A percentile compares a stretch with the other conserved stretches of the same genome.
These are phyloP conservation scores for Komagataella pastoris DNA, from an alignment of 805 yeast genomes.

Conservation along the genomic window DNA sequence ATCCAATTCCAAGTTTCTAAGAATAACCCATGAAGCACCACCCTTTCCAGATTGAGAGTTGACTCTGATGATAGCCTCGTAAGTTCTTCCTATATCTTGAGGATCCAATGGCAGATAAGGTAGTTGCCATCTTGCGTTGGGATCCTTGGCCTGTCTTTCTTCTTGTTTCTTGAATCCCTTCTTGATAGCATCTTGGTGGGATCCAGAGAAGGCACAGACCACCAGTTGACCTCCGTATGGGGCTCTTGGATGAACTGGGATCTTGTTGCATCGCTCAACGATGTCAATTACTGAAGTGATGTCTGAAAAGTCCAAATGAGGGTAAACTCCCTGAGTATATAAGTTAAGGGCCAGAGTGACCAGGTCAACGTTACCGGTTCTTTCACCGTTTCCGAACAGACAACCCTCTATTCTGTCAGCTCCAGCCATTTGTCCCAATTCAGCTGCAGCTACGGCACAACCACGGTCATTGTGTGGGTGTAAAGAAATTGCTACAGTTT, in stretches of 20 bases:
- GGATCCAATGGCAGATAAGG: slow-evolving; percentile 78
- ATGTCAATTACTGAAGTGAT: slow-evolving; percentile 52
- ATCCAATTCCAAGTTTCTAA: slow-evolving; percentile 59
- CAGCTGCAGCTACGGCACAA: slow-evolving; percentile 76
- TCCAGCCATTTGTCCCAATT: slow-evolving; percentile 67
- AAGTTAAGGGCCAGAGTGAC: slow-evolving; percentile 64
- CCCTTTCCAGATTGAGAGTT: slow-evolving; percentile 85
- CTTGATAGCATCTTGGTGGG: slow-evolving; percentile 24
- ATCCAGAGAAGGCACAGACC: slow-evolving; percentile 66
- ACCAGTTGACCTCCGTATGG: slow-evolving; percentile 75
- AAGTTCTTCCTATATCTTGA: slow-evolving; percentile 66
- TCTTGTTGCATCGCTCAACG: slow-evolving; percentile 67
- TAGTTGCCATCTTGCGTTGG: slow-evolving; percentile 42
- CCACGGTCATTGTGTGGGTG: slow-evolving; percentile 78
- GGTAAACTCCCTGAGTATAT: slow-evolving; percentile 69
- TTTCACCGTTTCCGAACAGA: slow-evolving; percentile 73
- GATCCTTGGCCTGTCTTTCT: slow-evolving; percentile 30
- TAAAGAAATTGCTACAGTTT: slow-evolving; percentile 54
- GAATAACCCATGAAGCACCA: slow-evolving; percentile 75
- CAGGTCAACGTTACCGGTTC: slow-evolving; percentile 75
- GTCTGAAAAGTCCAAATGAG: slow-evolving; percentile 60
- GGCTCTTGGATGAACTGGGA: slow-evolving; percentile 61
- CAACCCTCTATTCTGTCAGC: slow-evolving; percentile 81
- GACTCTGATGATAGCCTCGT: slow-evolving; percentile 74
- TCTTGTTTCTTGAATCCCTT: slow-evolving; percentile 31